Percentiles rank a stretch among this genome's conserved stretches.
Evolutionary conservation across 164 flowering plant species (phyloP).

Genomic region (Nymphaea colorata): DNA sequence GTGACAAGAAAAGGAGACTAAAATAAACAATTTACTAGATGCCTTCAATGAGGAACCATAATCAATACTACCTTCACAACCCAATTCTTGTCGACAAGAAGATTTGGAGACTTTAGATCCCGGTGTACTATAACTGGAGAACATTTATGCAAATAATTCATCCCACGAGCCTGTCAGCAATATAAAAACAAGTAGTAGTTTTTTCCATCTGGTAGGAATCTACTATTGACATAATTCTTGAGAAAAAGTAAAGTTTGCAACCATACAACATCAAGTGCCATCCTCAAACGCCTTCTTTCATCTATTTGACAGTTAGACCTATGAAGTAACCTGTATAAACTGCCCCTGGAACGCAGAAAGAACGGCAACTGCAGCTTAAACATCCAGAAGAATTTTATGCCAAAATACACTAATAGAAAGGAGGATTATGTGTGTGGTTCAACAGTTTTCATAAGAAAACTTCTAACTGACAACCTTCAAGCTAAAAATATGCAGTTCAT

Average conservation of each 20-base stretch:
- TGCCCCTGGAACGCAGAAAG: slow-evolving; percentile 50
- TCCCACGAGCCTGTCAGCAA: slow-evolving; percentile 73
- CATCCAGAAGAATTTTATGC: not conserved
- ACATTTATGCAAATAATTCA: slow-evolving; percentile 92
- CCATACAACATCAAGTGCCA: slow-evolving; percentile 87
- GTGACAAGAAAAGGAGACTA: not conserved
- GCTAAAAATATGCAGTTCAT: too few species aligned
- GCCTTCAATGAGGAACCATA: not conserved
- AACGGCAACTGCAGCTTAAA: not conserved
- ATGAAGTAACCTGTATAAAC: slow-evolving; percentile 77
- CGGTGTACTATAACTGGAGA: slow-evolving; percentile 85
- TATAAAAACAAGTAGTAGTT: not conserved
- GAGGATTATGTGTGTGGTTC: too few species aligned
- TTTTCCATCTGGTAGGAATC: not conserved
- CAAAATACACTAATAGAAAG: not conserved
- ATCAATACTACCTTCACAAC: slow-evolving; percentile 65
- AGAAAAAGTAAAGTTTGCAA: slow-evolving; percentile 7
- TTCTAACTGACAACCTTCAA: too few species aligned
- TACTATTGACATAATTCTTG: not conserved
- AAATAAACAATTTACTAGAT: not conserved
- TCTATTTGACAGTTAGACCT: slow-evolving; percentile 80
- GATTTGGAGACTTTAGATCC: slow-evolving; percentile 94
- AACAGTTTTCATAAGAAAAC: too few species aligned
- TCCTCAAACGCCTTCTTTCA: slow-evolving; percentile 69
- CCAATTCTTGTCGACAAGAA: slow-evolving; percentile 97